Base-by-base conservation (phyloP, 768 basidiomycete genomes). In the Leccinellum luteum region DNA sequence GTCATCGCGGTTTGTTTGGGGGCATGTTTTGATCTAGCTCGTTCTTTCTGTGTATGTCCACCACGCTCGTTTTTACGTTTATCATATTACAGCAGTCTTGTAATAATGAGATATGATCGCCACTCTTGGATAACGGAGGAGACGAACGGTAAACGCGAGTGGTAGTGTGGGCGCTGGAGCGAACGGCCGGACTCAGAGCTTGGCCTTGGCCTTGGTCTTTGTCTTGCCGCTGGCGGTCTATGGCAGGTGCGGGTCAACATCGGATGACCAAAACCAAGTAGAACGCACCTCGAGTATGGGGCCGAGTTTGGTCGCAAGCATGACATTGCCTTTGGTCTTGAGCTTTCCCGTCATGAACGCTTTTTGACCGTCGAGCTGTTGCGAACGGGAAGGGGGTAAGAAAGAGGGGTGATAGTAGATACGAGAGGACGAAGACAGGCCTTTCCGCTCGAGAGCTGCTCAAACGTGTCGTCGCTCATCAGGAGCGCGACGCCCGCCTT, bases 261-360 rank as follows among this genome's bases (percentile, higher is more conserved):
- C 9, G 14, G 51, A 50, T 6, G 38, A 41, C 9, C 4, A 10
- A 41, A 10, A 9, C 38, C 9, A 41, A 41, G 38, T 38, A n/a
- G 38, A 49, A 51, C 58, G 53, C 55, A 91, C 92, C 82, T 89
- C 90, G 51, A 98, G 81, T 14, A 98, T 82, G 10, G 76, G 78
- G 62, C 89, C 88, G 34, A 97, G 89, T 73, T 96, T 98, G 25
- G 92, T 95, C 1, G 90, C 92, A 60, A 95, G 82, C 92, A 95
- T 94, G 74, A 94, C 85, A 75, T 94, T 94, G 55, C 92, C 93
- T 71, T 83, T 89, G 15, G 90, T 89, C 83, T 95, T 96, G 51
- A 97, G 83, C 69, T 91, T 90, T 28, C 94, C 94, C 7, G 90
- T 91, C 90, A 98, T 92, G 78, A 94, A 97, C 21, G 94, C 94